These are phyloP conservation scores for Lachancea nothofagi DNA, from an alignment of 805 yeast species.

Conservation along the genomic window DNA sequence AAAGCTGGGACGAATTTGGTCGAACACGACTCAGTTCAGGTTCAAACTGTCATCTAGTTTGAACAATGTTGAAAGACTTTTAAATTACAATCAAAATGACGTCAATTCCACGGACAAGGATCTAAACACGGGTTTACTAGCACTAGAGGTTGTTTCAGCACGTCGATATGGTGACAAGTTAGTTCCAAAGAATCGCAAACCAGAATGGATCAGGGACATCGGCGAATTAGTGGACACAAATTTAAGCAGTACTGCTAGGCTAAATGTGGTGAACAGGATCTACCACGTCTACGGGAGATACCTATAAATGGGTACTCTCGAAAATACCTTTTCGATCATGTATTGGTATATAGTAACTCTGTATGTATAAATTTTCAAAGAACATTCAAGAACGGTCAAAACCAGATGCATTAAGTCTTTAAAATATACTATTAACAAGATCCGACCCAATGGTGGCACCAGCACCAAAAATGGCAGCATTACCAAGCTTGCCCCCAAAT, in stretches of 20 bases:
- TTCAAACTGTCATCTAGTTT: slow-evolving; percentile 34
- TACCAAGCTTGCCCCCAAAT: slow-evolving; percentile 76
- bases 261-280: slow-evolving; percentile 48
- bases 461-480: slow-evolving; percentile 94
- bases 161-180: slow-evolving; percentile 43
- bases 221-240: slow-evolving; percentile 48
- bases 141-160: slow-evolving; percentile 60
- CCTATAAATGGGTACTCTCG: no score
- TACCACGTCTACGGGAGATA: slow-evolving; percentile 53
- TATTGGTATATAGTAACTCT: not conserved
- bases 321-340: slow-evolving; percentile 1
- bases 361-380: not conserved
- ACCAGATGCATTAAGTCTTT: slow-evolving; percentile 10
- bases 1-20: slow-evolving; percentile 25
- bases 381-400: not conserved
- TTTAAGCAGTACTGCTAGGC: slow-evolving; percentile 36
- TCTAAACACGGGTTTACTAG: slow-evolving; percentile 51
- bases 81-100: slow-evolving; percentile 30
- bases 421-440: slow-evolving; percentile 67
- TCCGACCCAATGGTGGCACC: slow-evolving; percentile 92
- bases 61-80: slow-evolving; percentile 54
- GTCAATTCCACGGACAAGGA: slow-evolving; percentile 16
- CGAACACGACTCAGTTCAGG: slow-evolving; percentile 24
- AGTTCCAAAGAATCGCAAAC: slow-evolving; percentile 44
- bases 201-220: slow-evolving; percentile 60